A percentile compares a stretch with the other conserved stretches of the same genome.
These are phyloP conservation scores for Exobasidium rhododendri DNA, from an alignment of 1,284 basidiomycete species.

Conservation along the genomic window DNA sequence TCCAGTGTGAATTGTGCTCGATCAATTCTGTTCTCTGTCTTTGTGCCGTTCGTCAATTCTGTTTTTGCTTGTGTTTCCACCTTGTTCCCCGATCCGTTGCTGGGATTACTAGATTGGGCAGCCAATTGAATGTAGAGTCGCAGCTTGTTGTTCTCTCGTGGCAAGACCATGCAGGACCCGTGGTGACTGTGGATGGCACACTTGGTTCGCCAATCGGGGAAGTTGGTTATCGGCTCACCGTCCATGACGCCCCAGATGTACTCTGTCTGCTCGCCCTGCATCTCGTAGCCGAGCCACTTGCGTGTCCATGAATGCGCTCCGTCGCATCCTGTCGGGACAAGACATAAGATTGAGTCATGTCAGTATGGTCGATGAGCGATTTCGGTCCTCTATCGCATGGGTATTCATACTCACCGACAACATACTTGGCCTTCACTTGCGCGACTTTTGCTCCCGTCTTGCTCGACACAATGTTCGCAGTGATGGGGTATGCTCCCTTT, in stretches of 20 bases:
- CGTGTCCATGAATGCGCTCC: slow-evolving; percentile 27
- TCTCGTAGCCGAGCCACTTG: slow-evolving; percentile 29
- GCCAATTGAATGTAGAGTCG: slow-evolving; percentile 74
- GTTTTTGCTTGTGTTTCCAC: too few relatives aligned
- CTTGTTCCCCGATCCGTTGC: too few relatives aligned
- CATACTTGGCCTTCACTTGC: too few relatives aligned
- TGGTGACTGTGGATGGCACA: slow-evolving; percentile 65
- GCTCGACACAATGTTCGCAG: too few relatives aligned
- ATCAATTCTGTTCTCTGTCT: slow-evolving; percentile 62
- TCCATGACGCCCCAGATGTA: slow-evolving; percentile 53
- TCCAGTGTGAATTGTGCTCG: slow-evolving; percentile 64
- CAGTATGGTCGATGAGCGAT: too few relatives aligned
- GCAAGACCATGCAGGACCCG: slow-evolving; percentile 67
- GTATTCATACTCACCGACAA: too few relatives aligned
- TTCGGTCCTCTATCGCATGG: too few relatives aligned
- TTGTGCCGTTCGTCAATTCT: too few relatives aligned
- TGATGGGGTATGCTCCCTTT: too few relatives aligned
- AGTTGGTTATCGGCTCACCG: slow-evolving; percentile 19
- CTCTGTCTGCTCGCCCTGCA: slow-evolving; percentile 55
- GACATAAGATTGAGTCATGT: too few relatives aligned
- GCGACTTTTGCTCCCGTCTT: too few relatives aligned
- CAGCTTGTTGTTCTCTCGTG: slow-evolving; percentile 65
- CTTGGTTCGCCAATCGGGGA: slow-evolving; percentile 67
- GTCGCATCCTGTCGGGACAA: slow-evolving; percentile 29
- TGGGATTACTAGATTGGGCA: too few relatives aligned